These are phyloP conservation scores for Melampsora americana DNA, from an alignment of 1,284 basidiomycete genomes.

Conservation along the genomic window DNA sequence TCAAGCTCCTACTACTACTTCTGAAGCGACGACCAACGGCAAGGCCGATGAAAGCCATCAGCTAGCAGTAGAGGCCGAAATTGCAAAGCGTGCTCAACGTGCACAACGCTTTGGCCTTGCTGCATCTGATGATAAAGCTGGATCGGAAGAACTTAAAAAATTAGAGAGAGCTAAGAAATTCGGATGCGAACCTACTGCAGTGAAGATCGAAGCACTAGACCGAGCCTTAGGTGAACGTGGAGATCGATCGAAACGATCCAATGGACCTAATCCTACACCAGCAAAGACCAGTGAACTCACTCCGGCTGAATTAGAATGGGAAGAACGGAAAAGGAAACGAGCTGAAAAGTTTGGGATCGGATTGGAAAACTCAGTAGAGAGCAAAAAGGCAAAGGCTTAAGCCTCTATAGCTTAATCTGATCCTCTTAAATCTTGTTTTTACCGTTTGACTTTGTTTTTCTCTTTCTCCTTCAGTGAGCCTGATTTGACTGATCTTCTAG, in stretches of 20 bases:
- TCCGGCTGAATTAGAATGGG: conserved; percentile 37
- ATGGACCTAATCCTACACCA: not conserved
- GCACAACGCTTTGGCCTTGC: conserved; percentile 33
- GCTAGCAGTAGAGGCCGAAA: conserved; percentile 5
- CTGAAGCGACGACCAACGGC: not conserved
- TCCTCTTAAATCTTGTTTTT: no score
- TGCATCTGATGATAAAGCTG: not conserved
- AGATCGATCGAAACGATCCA: not conserved
- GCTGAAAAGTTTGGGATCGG: conserved; percentile 40
- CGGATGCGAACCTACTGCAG: not conserved
- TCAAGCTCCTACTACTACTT: not conserved
- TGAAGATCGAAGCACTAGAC: conserved; percentile 25
- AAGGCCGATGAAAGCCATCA: not conserved
- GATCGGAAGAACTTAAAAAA: conserved; percentile 30
- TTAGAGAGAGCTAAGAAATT: conserved; percentile 27
- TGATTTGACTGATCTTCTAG: no score
- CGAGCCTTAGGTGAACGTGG: conserved; percentile 11
- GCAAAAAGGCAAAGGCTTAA: not conserved
- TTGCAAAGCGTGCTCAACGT: conserved; percentile 33
- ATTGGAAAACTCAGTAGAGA: not conserved
- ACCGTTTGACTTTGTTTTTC: no score
- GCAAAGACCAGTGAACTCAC: not conserved
- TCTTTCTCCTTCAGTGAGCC: no score
- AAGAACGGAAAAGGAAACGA: conserved; percentile 36
- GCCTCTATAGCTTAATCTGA: not conserved